Base-by-base conservation (phyloP, 129 eudicot genomes). In the Dittrichia graveolens region DNA sequence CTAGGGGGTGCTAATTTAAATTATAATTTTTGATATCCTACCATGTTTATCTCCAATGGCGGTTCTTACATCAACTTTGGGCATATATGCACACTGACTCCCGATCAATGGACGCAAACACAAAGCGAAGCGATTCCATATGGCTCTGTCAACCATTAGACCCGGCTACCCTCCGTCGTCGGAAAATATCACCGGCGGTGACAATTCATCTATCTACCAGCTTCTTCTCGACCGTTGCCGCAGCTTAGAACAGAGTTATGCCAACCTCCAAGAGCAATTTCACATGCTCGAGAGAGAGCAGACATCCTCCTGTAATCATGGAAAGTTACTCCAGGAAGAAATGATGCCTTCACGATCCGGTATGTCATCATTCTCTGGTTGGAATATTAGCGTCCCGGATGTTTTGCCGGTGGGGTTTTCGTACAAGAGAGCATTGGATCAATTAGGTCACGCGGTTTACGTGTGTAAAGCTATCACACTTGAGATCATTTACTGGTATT, bases 391-490 rank as follows among this genome's bases (percentile, higher is more conserved):
- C 48, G 67, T 83, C 4, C 84, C 95, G 12, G 95, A 82, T 11
- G 74, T 53, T 4, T 77, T 77, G 39, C 74, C 72, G 5, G 12
- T 60, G 41, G 86, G 83, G 13, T 77, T 79, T 70, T 86, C 91
- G 71, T 84, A 85, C 77, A 78, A 79, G 75, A 85, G 83, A 40
- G 96, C 89, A 72, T 77, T 92, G 86, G 89, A 87, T 47, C 78
- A 75, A 8, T 77, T 92, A 80, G 91, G 96, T 18, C 98, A 92
- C 76, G 95, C 98, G 10, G 86, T 92, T 83, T 67, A 79, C 64
- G 96, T 92, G 34, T 77, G 78, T 56, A 83, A 79, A 45, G 69
- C 80, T 71, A 34, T 37, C 48, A 68, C 88, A 6, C 82, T 79
- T 41, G 91, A 89, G 79, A 92, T 92, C 13, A 73, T 87, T 18